Evolutionary conservation across 192 early-diverging fungal genomes (phyloP), one percentile per base, ranked within the genome.

Genomic region (Backusella mclennaniae): DNA sequence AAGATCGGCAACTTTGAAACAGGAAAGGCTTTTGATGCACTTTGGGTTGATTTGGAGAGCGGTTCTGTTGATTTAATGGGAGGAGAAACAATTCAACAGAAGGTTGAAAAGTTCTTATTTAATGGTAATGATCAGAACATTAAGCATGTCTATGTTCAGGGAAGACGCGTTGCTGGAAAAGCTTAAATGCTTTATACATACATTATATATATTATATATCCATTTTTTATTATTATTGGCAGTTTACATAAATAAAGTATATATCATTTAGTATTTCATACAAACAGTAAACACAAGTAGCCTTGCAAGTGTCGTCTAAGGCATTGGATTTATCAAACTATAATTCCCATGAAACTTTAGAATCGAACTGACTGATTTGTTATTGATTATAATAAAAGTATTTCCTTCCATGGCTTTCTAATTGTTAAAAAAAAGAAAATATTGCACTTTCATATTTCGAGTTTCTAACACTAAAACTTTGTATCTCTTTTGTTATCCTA

Each of bases 11-110:
- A 92, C 76, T 95, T 99, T 81, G 80, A 84, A 41, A 76, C 82
- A 11, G 95, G 94, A 35, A 99, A 99, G 82, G 87, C 94, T 26
- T 96, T 99, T 88, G 97, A 99, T 83, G 97, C 97, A 17, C 84
- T 99, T 35, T 84, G 96, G 42, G 84, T 94, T 9, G 89, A 92
- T 84, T 59, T 83, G 8, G 78, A 79, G 15, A 72, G 77, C 23
- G 78, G 86, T 31, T 78, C 89, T 2, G 83, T 96, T 1, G 91
- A 94, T 66, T 74, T 96, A 52, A 90, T 91, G 73, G 89, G 85
- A 35, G 86, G 89, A 39, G 89, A 89, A 76, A 83, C 84, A 52
- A 74, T 85, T 9, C 79, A 79, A 44, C 83, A 81, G 29, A 81
- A 84, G 73, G 87, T 95, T 78, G 95, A 98, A 80, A 96, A 97